phyloP scores from a whole-genome alignment of 306 rosid species.

The Prunus davidiana region DNA sequence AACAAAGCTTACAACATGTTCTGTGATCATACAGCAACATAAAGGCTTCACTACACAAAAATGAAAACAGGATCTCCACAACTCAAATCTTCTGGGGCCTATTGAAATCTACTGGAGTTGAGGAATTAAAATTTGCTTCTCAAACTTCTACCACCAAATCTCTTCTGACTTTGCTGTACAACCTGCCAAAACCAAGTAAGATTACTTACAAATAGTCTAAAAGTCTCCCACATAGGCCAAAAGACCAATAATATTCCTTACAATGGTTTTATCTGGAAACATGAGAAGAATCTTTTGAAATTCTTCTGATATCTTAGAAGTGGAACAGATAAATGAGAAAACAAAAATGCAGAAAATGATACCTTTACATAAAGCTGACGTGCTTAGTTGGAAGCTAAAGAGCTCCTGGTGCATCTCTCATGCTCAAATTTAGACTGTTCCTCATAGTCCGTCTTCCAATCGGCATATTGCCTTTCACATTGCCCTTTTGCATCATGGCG shows the following conservation, averaged over 20 bases:
- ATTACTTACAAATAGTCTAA: neutral
- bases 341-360: conserved; percentile 7
- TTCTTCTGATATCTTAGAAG: neutral
- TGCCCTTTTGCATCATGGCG: conserved; percentile 98
- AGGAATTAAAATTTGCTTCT: conserved; percentile 29
- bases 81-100: conserved; percentile 23
- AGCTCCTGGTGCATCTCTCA: conserved; percentile 81
- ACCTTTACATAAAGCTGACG: conserved; percentile 42
- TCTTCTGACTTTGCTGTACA: conserved; percentile 56
- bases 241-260: neutral
- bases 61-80: conserved; percentile 20
- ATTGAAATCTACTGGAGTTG: conserved; percentile 18
- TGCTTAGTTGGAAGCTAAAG: conserved; percentile 43
- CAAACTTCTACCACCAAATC: conserved; percentile 69
- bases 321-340: neutral
- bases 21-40: conserved; percentile 55
- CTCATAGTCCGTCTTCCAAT: conserved; percentile 94
- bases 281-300: neutral
- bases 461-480: conserved; percentile 76
- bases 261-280: neutral
- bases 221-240: neutral
- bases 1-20: conserved; percentile 38
- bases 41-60: conserved; percentile 35
- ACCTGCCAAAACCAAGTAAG: conserved; percentile 49
- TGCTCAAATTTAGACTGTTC: conserved; percentile 86